Evolutionary conservation across 2,329 filamentous ascomycete species (phyloP), one percentile per base, ranked within the genome.

Genomic region (Colletotrichum tamarilloi): DNA sequence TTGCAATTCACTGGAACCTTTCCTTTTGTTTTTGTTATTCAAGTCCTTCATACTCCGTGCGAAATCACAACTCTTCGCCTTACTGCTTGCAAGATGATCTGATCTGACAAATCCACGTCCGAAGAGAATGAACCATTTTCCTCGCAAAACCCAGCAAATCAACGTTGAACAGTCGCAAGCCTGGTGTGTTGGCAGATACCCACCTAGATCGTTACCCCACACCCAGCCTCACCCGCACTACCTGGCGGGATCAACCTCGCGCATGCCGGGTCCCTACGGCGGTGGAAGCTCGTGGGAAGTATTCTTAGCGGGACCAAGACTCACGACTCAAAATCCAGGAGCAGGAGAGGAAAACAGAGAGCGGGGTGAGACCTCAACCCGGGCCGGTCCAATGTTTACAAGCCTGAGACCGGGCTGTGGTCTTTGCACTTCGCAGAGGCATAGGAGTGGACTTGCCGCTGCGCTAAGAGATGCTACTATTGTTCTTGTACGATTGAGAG

Each of bases 191-290:
- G 66, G 57, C 66, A 62, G 46, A 56, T 52, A 24, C 30, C 66
- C 66, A 62, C 66, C 46, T 30, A 11, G 19, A 49, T 52, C 22
- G 38, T 26, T 24, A 26, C 56, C 56, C 65, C 53, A 67, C 35
- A 67, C 19, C 58, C 66, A 68, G 57, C 66, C 66, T 62, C 66
- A 68, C 30, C 57, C n/a, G 30, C 57, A 56, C 66, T 59, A 58
- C 6, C 11, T 62, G 49, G 24, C 32, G 42, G 42, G 42, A 49
- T 49, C 42, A 49, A 9, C 42, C 42, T 49, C 42, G 42, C 42
- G 19, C 19, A 9, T 22, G 38, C 42, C 42, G 42, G 42, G 42
- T 22, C 19, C 42, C 9, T 49, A 49, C 42, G 42, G 42, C 19
- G 42, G n/a, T 49, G 19, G 19, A 49, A 49, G 19, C n/a, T 49